A percentile compares a stretch with the other conserved stretches of the same genome.
phyloP scores from a whole-genome alignment of 192 early-diverging fungal genomes.

The Coemansia reversa region DNA sequence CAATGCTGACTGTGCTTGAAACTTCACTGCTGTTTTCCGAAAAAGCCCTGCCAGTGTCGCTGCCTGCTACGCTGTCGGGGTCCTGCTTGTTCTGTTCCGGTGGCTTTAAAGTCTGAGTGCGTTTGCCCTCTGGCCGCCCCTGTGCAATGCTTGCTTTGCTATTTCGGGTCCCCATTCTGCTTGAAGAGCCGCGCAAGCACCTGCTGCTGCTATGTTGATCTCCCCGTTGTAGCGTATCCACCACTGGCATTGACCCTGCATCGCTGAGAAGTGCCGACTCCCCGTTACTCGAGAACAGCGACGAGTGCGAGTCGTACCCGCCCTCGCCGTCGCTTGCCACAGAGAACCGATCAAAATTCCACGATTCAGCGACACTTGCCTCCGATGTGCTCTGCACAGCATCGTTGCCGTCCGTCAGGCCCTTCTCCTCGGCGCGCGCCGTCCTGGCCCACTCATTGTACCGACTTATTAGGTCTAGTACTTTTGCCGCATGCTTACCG shows the following conservation, averaged over 20 bases:
- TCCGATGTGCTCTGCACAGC: slow-evolving; percentile 50
- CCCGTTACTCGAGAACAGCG: slow-evolving; percentile 38
- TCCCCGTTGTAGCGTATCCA: background rate
- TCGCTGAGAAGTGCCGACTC: slow-evolving; percentile 16
- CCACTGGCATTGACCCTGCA: background rate
- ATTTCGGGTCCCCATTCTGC: background rate
- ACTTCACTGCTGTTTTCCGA: slow-evolving; percentile 15
- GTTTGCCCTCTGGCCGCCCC: background rate
- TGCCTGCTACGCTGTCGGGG: background rate
- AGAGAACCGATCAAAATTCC: slow-evolving; percentile 56
- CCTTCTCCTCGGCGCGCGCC: slow-evolving; percentile 36
- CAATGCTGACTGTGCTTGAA: slow-evolving; percentile 16
- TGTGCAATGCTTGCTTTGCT: background rate
- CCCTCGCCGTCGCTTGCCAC: slow-evolving; percentile 49
- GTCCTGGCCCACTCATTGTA: slow-evolving; percentile 45
- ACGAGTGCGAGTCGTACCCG: slow-evolving; percentile 49
- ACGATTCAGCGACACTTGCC: slow-evolving; percentile 50
- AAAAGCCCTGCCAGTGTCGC: background rate
- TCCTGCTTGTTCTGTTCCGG: background rate
- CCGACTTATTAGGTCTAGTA: slow-evolving; percentile 46
- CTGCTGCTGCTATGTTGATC: background rate
- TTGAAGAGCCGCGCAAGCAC: background rate
- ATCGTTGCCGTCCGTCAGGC: slow-evolving; percentile 41
- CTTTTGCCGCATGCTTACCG: slow-evolving; percentile 49
- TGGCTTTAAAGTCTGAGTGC: background rate